Base-by-base conservation (phyloP, 805 yeast genomes). In the Yamadazyma sp. region DNA sequence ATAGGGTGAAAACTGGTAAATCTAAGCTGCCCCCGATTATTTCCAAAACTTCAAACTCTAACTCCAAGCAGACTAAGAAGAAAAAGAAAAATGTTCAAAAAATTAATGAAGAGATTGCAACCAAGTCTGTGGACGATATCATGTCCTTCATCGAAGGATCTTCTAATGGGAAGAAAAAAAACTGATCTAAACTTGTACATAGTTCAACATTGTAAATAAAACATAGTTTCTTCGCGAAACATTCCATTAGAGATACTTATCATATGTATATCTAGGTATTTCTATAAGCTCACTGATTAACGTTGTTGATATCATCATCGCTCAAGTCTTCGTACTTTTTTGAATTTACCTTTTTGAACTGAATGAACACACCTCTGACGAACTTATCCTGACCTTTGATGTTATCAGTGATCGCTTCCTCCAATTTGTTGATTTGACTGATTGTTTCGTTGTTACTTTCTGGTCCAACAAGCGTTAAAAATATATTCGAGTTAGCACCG, bases 101-200 rank as follows among this genome's bases (percentile, higher is more conserved):
- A 26, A 22, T 37, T 18, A 26, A 49, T 45, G 37, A 54, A 52
- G 41, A 74, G 23, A 67, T 84, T 44, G 81, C 84, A 6, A 62
- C 68, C 37, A 74, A 80, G 59, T 78, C 87, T 13, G 74, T 85
- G 37, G 91, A 83, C 37, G 95, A 84, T 42, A 71, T 86, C 42
- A 64, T 86, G 61, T 70, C 71, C 43, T 86, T 78, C 53, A 82
- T 86, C 52, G 83, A 81, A 57, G 91, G 91, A 19, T 12, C 29
- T 22, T 17, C 32, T 10, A 18, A 18, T 18, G 14, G 23, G 14
- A 31, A 31, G 28, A 20, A 33, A 25, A 25, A 17, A 18, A 33
- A 9, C 33, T 19, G n/a, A 17, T 19, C 9, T 20, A n/a, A n/a
- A 11, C 35, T 11, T 32, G 35, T 32, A 32, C 19, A 32, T 32